A percentile compares a stretch with the other conserved stretches of the same genome.
These are phyloP conservation scores for thale cress (Arabidopsis thaliana) DNA, from an alignment of 345 rosid genomes.

Conservation along the genomic window TAIR10.1 NC_003074.8:6540501-6541000, in stretches of 20 bases:
- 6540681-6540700: constrained; percentile 44
- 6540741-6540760: neutral
- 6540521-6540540: neutral
- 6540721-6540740: neutral
- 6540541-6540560: constrained; percentile 16
- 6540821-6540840: no score
- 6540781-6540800: neutral
- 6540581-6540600: neutral
- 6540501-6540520: neutral
- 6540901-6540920: no score
- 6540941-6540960: no score
- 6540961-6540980: no score
- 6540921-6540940: no score
- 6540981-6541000: no score
- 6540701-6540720: constrained; percentile 27
- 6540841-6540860: no score
- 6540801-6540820: neutral
- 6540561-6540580: neutral
- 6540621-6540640: constrained; percentile 64
- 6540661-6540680: constrained; percentile 54
- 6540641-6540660: constrained; percentile 98
- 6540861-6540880: no score
- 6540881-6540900: no score
- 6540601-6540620: neutral
- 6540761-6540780: neutral